Evolutionary conservation across 1,139 yeast species (phyloP), one percentile per base, ranked within the genome.

Genomic region (Taphrina flavorubra): DNA sequence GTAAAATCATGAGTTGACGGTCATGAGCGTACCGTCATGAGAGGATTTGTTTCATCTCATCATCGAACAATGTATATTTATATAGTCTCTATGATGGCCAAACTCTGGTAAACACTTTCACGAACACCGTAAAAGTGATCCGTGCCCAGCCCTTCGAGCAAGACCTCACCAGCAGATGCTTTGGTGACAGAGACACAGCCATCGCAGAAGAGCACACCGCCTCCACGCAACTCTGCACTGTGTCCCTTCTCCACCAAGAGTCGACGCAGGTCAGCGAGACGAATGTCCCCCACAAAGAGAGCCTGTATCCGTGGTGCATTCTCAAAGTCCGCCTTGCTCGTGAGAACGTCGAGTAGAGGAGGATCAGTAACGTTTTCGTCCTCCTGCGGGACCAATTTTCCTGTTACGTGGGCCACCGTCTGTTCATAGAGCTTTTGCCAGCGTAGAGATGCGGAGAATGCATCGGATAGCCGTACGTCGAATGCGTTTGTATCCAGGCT

Each of bases 391-490:
- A 14, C 69, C 69, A 49, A 51, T 66, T 44, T 68, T 61, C 98
- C 98, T 57, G 83, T 81, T 5, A 92, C 88, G 74, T 90, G 95
- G 0, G 97, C 94, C 49, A 94, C 87, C 20, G 89, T 83, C 76
- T 88, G 90, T 51, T 90, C 90, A 51, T 91, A 92, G 70, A 89
- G 87, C 71, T 84, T 84, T 76, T 92, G 97, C 99, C 99, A 94
- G 70, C 84, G 83, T 70, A 94, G 81, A 34, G 82, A 78, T 36
- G 82, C 81, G n/a, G 86, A 85, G 59, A 94, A 79, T 11, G 82
- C 82, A 25, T 88, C 89, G 71, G 91, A 92, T 56, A 94, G 79
- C 68, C 87, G 81, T 44, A 92, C 84, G 74, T 89, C 92, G 71
- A 87, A 87, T 36, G 92, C 86, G 71, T 72, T 75, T 47, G 73